These are phyloP conservation scores for Trichoderma sp. DNA, from an alignment of 2,329 filamentous ascomycete genomes.

Conservation along the genomic window DNA sequence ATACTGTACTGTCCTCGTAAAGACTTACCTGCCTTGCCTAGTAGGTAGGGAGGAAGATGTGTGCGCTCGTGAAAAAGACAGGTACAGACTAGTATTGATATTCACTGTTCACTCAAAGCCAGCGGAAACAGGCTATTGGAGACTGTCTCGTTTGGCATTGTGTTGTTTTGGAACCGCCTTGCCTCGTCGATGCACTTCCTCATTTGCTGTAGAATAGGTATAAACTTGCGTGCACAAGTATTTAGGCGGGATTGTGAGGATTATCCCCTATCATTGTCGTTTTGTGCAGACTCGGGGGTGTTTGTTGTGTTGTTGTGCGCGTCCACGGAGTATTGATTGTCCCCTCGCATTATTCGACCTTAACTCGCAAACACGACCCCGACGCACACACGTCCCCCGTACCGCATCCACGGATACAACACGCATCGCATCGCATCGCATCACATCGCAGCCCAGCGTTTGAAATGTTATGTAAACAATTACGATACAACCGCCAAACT, in stretches of 20 bases:
- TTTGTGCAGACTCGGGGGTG: neutral
- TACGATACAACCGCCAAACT: constrained; percentile 2
- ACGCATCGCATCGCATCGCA: constrained; percentile 4
- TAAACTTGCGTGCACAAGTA: neutral
- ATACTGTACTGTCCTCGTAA: neutral
- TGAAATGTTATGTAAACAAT: constrained; percentile 15
- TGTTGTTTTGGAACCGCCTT: constrained; percentile 12
- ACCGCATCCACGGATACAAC: neutral
- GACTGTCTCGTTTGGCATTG: constrained; percentile 17
- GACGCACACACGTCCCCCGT: constrained; percentile 3
- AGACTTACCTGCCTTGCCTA: too few species aligned
- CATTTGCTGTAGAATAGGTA: neutral
- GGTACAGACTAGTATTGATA: neutral
- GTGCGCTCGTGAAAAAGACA: neutral
- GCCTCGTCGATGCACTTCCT: neutral
- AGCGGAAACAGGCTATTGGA: neutral
- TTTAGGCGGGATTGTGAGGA: neutral
- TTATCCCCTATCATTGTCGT: neutral
- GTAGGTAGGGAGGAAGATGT: neutral
- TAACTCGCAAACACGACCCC: constrained; percentile 9
- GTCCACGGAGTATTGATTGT: neutral
- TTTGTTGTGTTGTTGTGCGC: constrained; percentile 8
- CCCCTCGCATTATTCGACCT: neutral
- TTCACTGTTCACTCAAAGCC: neutral
- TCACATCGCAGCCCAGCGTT: neutral